Percentiles rank a stretch among this genome's conserved stretches.
Conservation (phyloP, 2,329 filamentous ascomycete genomes). For the Paracoccidioides brasiliensis region DNA sequence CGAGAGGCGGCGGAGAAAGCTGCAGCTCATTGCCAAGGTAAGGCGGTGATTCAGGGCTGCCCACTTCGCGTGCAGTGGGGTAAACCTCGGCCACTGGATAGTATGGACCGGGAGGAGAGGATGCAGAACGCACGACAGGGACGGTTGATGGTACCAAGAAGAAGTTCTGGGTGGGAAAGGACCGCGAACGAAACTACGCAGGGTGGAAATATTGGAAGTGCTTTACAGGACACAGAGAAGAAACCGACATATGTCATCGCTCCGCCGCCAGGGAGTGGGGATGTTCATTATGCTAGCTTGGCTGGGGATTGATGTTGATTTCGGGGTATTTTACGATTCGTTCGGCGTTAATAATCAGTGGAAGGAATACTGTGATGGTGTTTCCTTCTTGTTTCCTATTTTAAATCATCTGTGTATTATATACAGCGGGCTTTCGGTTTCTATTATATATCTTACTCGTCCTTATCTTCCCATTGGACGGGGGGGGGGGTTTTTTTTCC, state of each 20-base stretch:
- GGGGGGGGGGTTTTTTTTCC: background rate
- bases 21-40: slow-evolving; percentile 71
- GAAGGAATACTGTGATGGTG: too few relatives aligned
- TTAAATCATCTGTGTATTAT: background rate
- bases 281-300: slow-evolving; percentile 74
- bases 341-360: background rate
- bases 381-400: background rate
- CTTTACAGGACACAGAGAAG: slow-evolving; percentile 26
- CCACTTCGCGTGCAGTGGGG: slow-evolving; percentile 87
- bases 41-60: slow-evolving; percentile 79
- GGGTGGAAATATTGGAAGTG: slow-evolving; percentile 27
- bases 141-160: slow-evolving; percentile 43
- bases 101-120: slow-evolving; percentile 75
- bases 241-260: slow-evolving; percentile 43
- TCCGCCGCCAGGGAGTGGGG: slow-evolving; percentile 64
- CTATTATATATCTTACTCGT: background rate
- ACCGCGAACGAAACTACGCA: slow-evolving; percentile 10
- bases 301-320: slow-evolving; percentile 52
- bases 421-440: background rate
- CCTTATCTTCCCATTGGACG: background rate
- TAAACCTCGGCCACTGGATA: slow-evolving; percentile 80
- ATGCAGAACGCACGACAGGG: slow-evolving; percentile 70
- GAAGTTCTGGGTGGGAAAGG: slow-evolving; percentile 13
- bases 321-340: background rate
- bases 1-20: slow-evolving; percentile 76